These are phyloP conservation scores for Ploettnerulaceae sp. DNA, from an alignment of 2,329 filamentous ascomycete genomes.

Conservation along the genomic window DNA sequence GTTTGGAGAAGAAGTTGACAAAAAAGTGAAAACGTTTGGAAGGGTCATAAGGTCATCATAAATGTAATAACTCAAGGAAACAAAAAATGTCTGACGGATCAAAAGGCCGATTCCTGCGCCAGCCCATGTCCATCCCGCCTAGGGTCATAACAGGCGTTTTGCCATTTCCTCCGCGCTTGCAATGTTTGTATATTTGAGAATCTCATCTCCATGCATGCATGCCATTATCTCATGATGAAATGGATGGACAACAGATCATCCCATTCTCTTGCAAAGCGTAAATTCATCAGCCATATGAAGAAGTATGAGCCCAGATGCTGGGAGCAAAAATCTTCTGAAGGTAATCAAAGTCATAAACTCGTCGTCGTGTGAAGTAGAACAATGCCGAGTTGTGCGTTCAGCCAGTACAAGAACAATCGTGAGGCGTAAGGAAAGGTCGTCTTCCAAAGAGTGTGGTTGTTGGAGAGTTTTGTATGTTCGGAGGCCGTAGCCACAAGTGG, in stretches of 20 bases:
- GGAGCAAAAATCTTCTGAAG: too few species aligned
- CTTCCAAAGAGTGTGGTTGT: conserved; percentile 29
- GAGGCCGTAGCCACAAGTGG: conserved; percentile 20
- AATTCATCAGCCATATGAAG: conserved; percentile 23
- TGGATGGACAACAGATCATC: not conserved
- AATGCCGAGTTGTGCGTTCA: conserved; percentile 36
- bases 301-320: too few species aligned
- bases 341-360: conserved; percentile 39
- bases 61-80: conserved; percentile 30
- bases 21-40: conserved; percentile 7
- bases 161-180: conserved; percentile 21
- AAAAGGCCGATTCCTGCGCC: not conserved
- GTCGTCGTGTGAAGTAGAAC: conserved; percentile 38
- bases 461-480: conserved; percentile 31
- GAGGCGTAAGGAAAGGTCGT: conserved; percentile 27
- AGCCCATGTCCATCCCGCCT: conserved; percentile 17
- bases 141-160: conserved; percentile 32
- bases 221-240: too few species aligned
- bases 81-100: not conserved
- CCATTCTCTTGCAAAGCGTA: conserved; percentile 21
- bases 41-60: conserved; percentile 39
- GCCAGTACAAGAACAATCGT: conserved; percentile 38
- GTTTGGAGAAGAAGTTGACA: not conserved
- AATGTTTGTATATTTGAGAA: conserved; percentile 30
- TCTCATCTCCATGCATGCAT: too few species aligned